phyloP scores from a whole-genome alignment of 768 basidiomycete genomes.

The Pleurotus tuoliensis region DNA sequence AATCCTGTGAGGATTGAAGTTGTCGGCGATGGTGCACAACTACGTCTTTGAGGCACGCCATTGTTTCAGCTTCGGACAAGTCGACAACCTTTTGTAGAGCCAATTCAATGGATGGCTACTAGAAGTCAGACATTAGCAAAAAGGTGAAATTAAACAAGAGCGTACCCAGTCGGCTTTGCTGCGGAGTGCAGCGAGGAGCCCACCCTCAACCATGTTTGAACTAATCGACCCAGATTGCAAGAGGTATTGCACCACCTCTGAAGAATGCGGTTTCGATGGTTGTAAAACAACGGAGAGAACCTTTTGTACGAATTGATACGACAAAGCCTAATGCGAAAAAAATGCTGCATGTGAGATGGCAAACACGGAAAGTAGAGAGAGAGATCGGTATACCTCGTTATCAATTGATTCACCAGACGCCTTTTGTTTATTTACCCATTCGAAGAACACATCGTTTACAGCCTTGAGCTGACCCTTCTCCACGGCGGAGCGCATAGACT shows the following conservation, averaged over 20 bases:
- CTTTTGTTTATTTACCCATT: conserved; percentile 46
- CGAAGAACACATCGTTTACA: conserved; percentile 58
- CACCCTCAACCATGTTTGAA: conserved; percentile 58
- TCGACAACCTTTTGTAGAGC: conserved; percentile 57
- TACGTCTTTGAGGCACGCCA: conserved; percentile 46
- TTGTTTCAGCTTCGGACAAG: conserved; percentile 61
- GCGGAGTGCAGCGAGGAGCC: conserved; percentile 50
- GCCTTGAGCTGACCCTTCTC: conserved; percentile 39
- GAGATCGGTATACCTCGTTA: not conserved
- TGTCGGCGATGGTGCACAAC: conserved; percentile 30
- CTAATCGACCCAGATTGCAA: conserved; percentile 53
- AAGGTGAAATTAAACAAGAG: not conserved
- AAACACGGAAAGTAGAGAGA: not conserved
- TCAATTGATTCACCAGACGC: conserved; percentile 11
- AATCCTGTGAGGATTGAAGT: conserved; percentile 18
- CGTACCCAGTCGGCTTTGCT: conserved; percentile 67
- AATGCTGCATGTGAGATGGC: too few relatives aligned
- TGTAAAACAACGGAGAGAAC: conserved; percentile 49
- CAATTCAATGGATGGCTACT: conserved; percentile 42
- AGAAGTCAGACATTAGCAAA: not conserved
- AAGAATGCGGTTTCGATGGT: conserved; percentile 45
- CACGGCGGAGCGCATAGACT: conserved; percentile 27
- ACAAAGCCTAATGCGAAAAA: not conserved
- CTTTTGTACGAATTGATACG: conserved; percentile 56
- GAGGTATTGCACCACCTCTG: conserved; percentile 54